Base-by-base conservation (phyloP, 495 filamentous ascomycete genomes). In the Penicillium herquei region DNA sequence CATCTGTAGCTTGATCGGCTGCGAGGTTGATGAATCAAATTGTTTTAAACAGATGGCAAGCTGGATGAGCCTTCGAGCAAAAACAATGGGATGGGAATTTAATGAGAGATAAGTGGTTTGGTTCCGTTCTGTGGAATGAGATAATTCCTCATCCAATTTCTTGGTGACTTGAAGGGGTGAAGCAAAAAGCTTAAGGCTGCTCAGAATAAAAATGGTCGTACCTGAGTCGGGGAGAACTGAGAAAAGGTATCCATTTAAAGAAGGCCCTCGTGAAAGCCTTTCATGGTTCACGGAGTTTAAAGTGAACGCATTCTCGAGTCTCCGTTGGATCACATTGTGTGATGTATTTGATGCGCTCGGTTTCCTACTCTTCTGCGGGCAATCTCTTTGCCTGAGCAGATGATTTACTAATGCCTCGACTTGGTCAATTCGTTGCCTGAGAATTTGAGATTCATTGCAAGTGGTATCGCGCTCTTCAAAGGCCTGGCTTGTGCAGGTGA, bases 21-120 rank as follows among this genome's bases (percentile, higher is more conserved):
- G 21, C 12, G 59, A 55, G 11, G 67, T 62, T 11, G 42, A 41
- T 0, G 69, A 56, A 13, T 73, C 61, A 1, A 80, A 62, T 42
- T 80, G 74, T 50, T 79, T 76, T 35, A 82, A 63, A 54, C 77
- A 81, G 53, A 78, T 63, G 13, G 68, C 70, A 11, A 83, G 52
- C 51, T 79, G 76, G 43, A 83, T 64, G 6, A 83, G 61, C 18
- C 68, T 68, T 47, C 68, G 72, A 13, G 79, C 78, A 12, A 82
- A 67, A 2, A 74, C 39, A 16, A 71, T 62, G 0, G 80, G 80
- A 55, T 80, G 75, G 43, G 68, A 65, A 6, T 71, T 67, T 11
- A 55, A 43, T 8, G 72, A 54, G 4, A 73, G 68, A 32, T 14
- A 31, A 43, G 1, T 2, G 7, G n/a, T 18, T 40, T n/a, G n/a